A percentile compares a stretch with the other conserved stretches of the same genome.
Conservation (phyloP, 257 asterid species). For the Coffea canephora region DNA sequence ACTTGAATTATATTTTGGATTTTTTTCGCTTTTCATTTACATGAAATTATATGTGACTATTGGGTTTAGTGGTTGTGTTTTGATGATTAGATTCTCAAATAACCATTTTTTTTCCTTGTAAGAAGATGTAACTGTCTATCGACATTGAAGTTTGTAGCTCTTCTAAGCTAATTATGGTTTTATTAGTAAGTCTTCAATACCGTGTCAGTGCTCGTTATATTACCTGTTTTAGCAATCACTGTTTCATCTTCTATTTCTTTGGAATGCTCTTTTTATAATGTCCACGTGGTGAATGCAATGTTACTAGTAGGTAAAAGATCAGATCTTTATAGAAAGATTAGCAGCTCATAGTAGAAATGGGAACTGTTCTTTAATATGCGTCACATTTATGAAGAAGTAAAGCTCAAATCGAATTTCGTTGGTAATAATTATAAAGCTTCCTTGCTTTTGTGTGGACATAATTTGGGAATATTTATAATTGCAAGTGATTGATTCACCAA, state of each 20-base stretch:
- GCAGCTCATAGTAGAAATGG: not conserved
- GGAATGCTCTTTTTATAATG: not conserved
- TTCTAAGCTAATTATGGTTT: not conserved
- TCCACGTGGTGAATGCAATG: not conserved
- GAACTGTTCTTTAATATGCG: not conserved
- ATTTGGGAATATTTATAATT: not conserved
- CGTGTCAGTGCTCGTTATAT: not conserved
- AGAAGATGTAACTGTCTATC: not conserved
- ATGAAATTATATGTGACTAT: not conserved
- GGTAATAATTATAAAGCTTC: conserved; percentile 3
- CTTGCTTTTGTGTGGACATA: not conserved
- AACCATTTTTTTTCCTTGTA: too few relatives aligned
- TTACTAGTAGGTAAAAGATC: not conserved
- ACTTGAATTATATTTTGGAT: not conserved
- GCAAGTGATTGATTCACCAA: conserved; percentile 11
- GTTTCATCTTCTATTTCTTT: not conserved
- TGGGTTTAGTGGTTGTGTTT: not conserved
- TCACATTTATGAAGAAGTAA: not conserved
- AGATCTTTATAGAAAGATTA: not conserved
- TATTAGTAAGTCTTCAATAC: not conserved
- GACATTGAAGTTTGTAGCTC: not conserved
- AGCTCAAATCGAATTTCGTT: not conserved
- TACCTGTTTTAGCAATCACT: not conserved
- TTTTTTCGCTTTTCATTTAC: conserved; percentile 5
- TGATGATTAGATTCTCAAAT: not conserved